Percentiles rank a stretch among this genome's conserved stretches.
phyloP scores from a whole-genome alignment of 176 grass and related monocot species.

The Oryza officinalis region DNA sequence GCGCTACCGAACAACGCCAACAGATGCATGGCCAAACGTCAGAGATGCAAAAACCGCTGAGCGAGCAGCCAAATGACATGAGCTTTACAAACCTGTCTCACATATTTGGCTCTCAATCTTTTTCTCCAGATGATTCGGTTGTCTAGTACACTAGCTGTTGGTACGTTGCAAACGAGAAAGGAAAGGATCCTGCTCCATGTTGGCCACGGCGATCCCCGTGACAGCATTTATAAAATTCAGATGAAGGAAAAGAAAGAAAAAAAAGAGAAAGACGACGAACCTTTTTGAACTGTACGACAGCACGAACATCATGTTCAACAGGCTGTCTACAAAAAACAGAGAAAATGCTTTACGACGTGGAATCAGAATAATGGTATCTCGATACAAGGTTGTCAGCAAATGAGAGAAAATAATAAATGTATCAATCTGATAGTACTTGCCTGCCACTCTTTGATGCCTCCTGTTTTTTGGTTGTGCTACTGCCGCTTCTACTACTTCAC shows the following conservation, averaged over 20 bases:
- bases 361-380: neutral
- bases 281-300: slow-evolving; percentile 44
- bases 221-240: slow-evolving; percentile 8
- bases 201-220: slow-evolving; percentile 10
- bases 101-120: neutral
- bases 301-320: slow-evolving; percentile 17
- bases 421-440: neutral
- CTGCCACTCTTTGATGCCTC: neutral
- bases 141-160: neutral
- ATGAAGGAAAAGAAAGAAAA: neutral
- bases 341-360: neutral
- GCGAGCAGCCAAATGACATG: neutral
- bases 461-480: neutral
- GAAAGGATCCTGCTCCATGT: neutral
- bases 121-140: neutral
- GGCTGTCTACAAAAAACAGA: slow-evolving; percentile 29
- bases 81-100: neutral
- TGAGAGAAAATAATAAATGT: neutral
- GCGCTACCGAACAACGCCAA: neutral
- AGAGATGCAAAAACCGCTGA: neutral
- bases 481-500: neutral
- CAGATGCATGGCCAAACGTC: neutral
- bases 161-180: neutral
- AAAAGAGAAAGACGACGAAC: neutral
- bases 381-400: neutral